Percentiles rank a stretch among this genome's conserved stretches.
Conservation (phyloP, 768 basidiomycete genomes). For the Amanita phalloides region DNA sequence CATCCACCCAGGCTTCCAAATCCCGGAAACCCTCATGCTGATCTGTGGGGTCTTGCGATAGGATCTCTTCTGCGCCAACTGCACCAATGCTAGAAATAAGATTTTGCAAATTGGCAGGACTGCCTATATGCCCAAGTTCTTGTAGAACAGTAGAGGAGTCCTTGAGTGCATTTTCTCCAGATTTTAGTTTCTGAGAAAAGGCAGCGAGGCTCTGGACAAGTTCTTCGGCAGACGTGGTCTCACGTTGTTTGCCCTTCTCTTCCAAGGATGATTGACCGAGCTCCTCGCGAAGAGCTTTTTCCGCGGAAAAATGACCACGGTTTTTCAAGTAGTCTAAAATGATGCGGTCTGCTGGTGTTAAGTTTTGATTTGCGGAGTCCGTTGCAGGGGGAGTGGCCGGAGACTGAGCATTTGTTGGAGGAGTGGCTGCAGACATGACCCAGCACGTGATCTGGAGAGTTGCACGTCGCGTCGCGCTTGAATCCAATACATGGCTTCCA, state of each 20-base stretch:
- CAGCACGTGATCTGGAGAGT: slow-evolving; percentile 21
- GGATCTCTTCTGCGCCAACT: slow-evolving; percentile 73
- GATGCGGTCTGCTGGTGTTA: slow-evolving; percentile 28
- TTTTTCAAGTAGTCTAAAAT: slow-evolving; percentile 40
- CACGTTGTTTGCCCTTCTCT: slow-evolving; percentile 30
- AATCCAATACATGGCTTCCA: slow-evolving; percentile 25
- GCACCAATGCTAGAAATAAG: slow-evolving; percentile 69
- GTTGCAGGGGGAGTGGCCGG: slow-evolving; percentile 38
- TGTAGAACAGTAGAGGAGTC: slow-evolving; percentile 56
- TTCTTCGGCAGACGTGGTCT: slow-evolving; percentile 37
- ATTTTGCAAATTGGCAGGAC: slow-evolving; percentile 61
- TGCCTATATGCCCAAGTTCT: slow-evolving; percentile 59
- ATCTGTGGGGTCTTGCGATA: slow-evolving; percentile 74
- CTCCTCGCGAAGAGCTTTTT: slow-evolving; percentile 36
- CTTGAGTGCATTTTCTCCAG: slow-evolving; percentile 63
- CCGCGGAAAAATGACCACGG: slow-evolving; percentile 35
- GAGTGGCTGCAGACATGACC: slow-evolving; percentile 17
- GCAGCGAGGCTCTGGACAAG: slow-evolving; percentile 48
- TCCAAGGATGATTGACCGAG: slow-evolving; percentile 31
- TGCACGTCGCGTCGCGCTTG: slow-evolving; percentile 10
- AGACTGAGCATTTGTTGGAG: slow-evolving; percentile 40
- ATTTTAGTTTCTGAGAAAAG: slow-evolving; percentile 56
- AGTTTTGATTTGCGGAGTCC: slow-evolving; percentile 19
- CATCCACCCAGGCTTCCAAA: slow-evolving; percentile 82
- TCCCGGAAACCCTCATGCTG: slow-evolving; percentile 81